Evolutionary conservation across 805 yeast species (phyloP), one percentile per base, ranked within the genome.

Genomic region (Debaryomyces maramus): DNA sequence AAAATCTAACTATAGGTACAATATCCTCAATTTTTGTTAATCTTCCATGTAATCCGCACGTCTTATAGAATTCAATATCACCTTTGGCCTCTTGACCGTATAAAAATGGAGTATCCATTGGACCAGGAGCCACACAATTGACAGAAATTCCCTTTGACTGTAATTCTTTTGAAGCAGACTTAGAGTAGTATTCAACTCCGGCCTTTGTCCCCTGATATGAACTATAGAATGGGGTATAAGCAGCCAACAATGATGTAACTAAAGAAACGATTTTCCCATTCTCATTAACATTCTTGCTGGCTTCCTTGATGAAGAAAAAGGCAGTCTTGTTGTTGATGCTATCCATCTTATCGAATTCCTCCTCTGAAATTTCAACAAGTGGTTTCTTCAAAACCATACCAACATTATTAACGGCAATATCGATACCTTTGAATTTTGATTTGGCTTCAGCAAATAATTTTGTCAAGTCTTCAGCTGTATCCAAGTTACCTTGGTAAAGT

Each of bases 361-460:
- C 67, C 39, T 75, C 72, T n/a, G 75, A 43, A 41, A 73, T 64
- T n/a, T 78, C 80, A 23, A 60, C 61, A 36, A 81, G 50, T 26
- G 79, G 76, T 55, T 81, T 82, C 67, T 81, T 80, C 57, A 81
- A 63, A 16, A 82, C 87, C 70, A 62, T 77, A 38, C 88, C 88
- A 28, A 80, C 81, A 47, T 78, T 80, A 63, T 81, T 81, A 50
- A 82, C 67, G n/a, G 86, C 87, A 53, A 77, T 70, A 50, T 82
- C 85, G 46, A 78, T 63, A 1, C 58, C 59, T 15, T 61, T 53
- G 41, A 78, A 72, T 29, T 61, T 57, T 10, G 55, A 43, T 38
- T 63, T 63, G 6, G 80, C 77, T 8, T 57, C 59, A 13, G 59
- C 70, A 50, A 82, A 81, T 39, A 81, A 58, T 20, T 64, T 58